Conservation (phyloP, 495 filamentous ascomycete species). For the Aspergillus conjunctus region DNA sequence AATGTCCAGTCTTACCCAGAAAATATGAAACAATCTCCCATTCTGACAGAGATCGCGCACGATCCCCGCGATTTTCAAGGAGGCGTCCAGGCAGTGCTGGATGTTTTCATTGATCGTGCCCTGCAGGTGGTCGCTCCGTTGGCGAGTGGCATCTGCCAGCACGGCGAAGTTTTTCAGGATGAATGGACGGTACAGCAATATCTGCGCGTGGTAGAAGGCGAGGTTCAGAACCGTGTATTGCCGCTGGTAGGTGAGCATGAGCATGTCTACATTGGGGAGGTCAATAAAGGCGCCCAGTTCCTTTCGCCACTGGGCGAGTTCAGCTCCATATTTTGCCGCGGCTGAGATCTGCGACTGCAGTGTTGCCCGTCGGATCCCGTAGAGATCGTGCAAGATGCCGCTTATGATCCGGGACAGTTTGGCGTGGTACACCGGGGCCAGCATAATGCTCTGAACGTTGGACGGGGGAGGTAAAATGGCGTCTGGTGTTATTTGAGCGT, state of each 20-base stretch:
- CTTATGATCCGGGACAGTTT: conserved; percentile 34
- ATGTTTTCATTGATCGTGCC: conserved; percentile 15
- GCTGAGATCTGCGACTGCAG: conserved; percentile 16
- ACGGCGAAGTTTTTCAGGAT: conserved; percentile 24
- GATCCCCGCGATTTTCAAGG: conserved; percentile 23
- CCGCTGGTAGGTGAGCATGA: conserved; percentile 31
- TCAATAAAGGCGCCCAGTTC: conserved; percentile 28
- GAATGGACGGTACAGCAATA: conserved; percentile 32
- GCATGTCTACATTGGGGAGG: conserved; percentile 26
- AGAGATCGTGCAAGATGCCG: conserved; percentile 29
- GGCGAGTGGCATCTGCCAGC: conserved; percentile 5
- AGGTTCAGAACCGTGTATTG: conserved; percentile 34
- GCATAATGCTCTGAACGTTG: conserved; percentile 41
- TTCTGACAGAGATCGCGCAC: conserved; percentile 25
- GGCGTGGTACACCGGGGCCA: conserved; percentile 43
- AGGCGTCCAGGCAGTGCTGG: conserved; percentile 23
- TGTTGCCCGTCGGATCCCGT: conserved; percentile 21
- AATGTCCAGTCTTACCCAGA: conserved; percentile 21
- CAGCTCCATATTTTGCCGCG: conserved; percentile 20
- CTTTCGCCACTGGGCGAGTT: conserved; percentile 24
- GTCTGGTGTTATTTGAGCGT: conserved; percentile 33
- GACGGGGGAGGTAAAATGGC: conserved; percentile 26
- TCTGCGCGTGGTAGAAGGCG: conserved; percentile 31
- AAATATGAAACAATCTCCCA: conserved; percentile 26
- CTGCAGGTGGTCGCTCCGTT: conserved; percentile 7